Conservation (phyloP, 148 eudicot species). For the Camellia japonica region DNA sequence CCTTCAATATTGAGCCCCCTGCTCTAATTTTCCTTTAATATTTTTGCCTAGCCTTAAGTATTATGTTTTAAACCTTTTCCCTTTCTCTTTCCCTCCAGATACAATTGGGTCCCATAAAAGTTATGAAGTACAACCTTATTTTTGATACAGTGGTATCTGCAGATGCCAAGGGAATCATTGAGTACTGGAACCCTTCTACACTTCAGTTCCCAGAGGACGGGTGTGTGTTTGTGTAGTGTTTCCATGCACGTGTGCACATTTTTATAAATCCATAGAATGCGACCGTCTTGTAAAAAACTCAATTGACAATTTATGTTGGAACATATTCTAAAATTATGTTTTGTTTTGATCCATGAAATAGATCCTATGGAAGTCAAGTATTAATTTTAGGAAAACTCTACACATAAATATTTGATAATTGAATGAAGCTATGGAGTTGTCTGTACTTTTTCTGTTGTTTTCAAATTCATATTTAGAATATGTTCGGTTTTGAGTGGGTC, state of each 20-base stretch:
- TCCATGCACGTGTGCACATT: not conserved
- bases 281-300: not conserved
- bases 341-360: constrained; percentile 4
- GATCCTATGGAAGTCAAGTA: not conserved
- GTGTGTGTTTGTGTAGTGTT: constrained; percentile 30
- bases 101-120: constrained; percentile 76
- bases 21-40: not conserved
- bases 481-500: not conserved
- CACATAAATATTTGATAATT: not conserved
- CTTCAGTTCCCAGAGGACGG: constrained; percentile 78
- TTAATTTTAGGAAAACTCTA: not conserved
- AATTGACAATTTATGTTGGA: not conserved
- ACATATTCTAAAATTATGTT: not conserved
- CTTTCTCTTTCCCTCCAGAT: constrained; percentile 42
- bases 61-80: not conserved
- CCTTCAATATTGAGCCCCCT: not conserved
- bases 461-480: not conserved
- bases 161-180: constrained; percentile 84
- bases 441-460: not conserved
- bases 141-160: constrained; percentile 81
- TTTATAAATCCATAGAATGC: not conserved
- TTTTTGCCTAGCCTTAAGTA: not conserved
- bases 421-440: not conserved
- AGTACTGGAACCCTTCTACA: constrained; percentile 84
- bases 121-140: constrained; percentile 77